phyloP scores from a whole-genome alignment of 2,329 filamentous ascomycete species.

The Botrytis medusae region DNA sequence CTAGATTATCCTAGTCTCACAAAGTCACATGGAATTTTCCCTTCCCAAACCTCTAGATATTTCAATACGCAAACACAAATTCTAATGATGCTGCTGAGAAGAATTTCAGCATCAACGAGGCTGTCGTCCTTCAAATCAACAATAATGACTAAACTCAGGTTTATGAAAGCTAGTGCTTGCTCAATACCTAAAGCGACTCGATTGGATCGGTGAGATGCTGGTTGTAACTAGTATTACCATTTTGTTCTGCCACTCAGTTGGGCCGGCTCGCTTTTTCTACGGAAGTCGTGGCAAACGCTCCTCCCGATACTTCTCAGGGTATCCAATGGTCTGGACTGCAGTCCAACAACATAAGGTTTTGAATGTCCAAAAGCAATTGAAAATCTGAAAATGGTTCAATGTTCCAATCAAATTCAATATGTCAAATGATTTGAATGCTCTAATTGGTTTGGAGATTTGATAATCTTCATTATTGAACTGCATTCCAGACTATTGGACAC shows the following conservation, averaged over 20 bases:
- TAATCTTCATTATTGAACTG: too few species aligned
- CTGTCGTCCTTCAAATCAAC: too few species aligned
- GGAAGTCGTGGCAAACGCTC: constrained; percentile 59
- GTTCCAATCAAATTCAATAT: too few species aligned
- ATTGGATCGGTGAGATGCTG: constrained; percentile 61
- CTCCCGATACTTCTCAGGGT: too few species aligned
- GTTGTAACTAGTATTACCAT: constrained; percentile 54
- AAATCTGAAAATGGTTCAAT: too few species aligned
- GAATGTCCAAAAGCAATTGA: too few species aligned
- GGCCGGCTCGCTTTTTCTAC: constrained; percentile 59
- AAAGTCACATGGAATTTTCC: not conserved
- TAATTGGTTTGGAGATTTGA: too few species aligned
- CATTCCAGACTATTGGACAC: too few species aligned
- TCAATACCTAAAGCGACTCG: not conserved
- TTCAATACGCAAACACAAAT: not conserved
- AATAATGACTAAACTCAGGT: not conserved
- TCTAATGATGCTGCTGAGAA: not conserved
- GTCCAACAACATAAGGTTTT: too few species aligned
- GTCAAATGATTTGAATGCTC: too few species aligned
- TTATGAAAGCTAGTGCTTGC: not conserved
- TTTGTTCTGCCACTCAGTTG: constrained; percentile 60
- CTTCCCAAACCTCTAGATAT: not conserved
- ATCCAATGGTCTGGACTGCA: too few species aligned
- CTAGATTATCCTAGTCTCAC: not conserved
- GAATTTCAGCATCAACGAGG: not conserved